These are phyloP conservation scores for Halocafeteria seosinensis DNA, from an alignment of 108 stramenopile genomes.

Conservation along the genomic window DNA sequence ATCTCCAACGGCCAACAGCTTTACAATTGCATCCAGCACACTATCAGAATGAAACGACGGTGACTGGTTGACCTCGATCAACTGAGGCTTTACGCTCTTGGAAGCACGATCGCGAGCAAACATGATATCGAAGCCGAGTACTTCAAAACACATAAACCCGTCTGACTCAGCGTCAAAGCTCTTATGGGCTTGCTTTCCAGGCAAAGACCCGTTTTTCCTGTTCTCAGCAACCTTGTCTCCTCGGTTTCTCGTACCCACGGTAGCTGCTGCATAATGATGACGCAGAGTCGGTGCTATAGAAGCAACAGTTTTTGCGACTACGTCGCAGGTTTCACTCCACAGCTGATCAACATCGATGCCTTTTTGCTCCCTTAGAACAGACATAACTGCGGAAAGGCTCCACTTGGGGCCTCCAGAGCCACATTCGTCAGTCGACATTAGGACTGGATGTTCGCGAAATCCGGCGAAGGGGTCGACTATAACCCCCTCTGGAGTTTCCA, in stretches of 20 bases:
- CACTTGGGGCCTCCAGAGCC: neutral
- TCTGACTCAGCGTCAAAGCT: neutral
- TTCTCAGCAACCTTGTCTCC: neutral
- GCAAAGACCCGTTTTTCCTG: neutral
- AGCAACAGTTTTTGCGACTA: neutral
- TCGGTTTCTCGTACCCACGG: neutral
- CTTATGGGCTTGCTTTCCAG: neutral
- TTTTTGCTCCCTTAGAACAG: neutral
- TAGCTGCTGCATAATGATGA: neutral
- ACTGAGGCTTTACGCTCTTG: neutral
- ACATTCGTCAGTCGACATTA: neutral
- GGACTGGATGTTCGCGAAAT: neutral
- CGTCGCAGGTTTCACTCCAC: neutral
- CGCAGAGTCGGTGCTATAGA: neutral
- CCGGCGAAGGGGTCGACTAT: neutral
- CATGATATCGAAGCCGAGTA: conserved; percentile 28
- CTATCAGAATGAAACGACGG: conserved; percentile 17
- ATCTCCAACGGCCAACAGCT: conserved; percentile 2
- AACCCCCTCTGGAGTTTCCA: neutral
- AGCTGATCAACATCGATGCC: neutral
- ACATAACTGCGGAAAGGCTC: neutral
- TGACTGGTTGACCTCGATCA: conserved; percentile 14
- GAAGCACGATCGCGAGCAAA: conserved; percentile 5
- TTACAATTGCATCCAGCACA: conserved; percentile 15
- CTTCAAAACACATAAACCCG: conserved; percentile 13